phyloP scores from a whole-genome alignment of 306 rosid genomes.

The Gleditsia sinensis region DNA sequence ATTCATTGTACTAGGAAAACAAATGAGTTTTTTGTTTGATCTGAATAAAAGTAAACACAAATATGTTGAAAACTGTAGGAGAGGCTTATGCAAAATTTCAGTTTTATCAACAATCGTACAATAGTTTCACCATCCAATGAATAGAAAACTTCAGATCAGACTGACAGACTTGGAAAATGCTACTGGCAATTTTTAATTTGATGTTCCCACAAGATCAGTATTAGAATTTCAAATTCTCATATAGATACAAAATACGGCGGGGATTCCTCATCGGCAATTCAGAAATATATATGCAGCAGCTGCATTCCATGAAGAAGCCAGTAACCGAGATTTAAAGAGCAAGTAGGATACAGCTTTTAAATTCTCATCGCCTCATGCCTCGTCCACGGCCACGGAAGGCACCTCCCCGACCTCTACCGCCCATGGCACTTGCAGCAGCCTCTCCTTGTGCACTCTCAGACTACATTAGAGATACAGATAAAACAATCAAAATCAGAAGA shows the following conservation, averaged over 20 bases:
- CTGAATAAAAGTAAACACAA: background rate
- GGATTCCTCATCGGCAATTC: constrained; percentile 30
- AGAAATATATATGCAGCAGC: constrained; percentile 16
- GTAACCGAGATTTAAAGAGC: constrained; percentile 13
- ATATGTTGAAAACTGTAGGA: background rate
- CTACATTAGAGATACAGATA: constrained; percentile 46
- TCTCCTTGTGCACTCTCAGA: constrained; percentile 99
- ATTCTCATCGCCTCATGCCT: constrained; percentile 77
- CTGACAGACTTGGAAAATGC: constrained; percentile 24
- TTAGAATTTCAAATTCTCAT: constrained; percentile 26
- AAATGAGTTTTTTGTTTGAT: too few relatives aligned
- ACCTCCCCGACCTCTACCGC: constrained; percentile 94
- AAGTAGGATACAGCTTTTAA: background rate
- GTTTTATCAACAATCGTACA: constrained; percentile 28
- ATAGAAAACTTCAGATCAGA: constrained; percentile 25
- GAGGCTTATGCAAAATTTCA: constrained; percentile 30
- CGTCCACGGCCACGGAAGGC: constrained; percentile 89
- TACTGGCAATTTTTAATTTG: constrained; percentile 28
- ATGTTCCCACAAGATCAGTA: background rate
- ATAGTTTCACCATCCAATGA: constrained; percentile 21
- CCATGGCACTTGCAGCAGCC: constrained; percentile 99
- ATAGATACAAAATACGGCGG: constrained; percentile 30
- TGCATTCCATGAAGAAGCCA: constrained; percentile 13
- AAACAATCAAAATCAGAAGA: constrained; percentile 16
- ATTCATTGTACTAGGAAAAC: too few relatives aligned